These are phyloP conservation scores for Caloboletus firmus DNA, from an alignment of 1,284 basidiomycete species.

Conservation along the genomic window DNA sequence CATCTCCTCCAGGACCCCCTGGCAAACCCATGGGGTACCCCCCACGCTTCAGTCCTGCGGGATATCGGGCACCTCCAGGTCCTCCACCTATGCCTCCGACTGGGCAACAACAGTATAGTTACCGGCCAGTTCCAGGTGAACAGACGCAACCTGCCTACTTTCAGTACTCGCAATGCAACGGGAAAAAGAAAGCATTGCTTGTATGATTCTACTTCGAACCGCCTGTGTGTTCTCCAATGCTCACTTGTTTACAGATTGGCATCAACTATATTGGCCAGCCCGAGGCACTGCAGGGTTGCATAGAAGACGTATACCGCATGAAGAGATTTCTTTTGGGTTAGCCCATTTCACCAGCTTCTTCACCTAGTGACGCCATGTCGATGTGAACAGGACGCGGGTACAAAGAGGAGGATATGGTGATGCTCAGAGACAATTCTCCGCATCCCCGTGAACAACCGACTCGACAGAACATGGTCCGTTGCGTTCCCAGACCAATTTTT, in stretches of 20 bases:
- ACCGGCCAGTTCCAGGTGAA: conserved; percentile 54
- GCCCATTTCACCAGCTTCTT: conserved; percentile 21
- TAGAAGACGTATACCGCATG: conserved; percentile 86
- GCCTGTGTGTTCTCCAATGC: neutral
- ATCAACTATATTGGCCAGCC: conserved; percentile 78
- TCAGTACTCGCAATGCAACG: conserved; percentile 84
- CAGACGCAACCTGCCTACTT: conserved; percentile 61
- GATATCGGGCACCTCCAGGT: conserved; percentile 29
- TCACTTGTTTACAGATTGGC: conserved; percentile 53
- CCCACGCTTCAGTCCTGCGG: conserved; percentile 36
- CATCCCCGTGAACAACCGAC: conserved; percentile 72
- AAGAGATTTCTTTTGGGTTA: conserved; percentile 68
- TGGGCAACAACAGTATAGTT: conserved; percentile 67
- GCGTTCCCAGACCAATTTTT: neutral
- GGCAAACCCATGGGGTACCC: conserved; percentile 1
- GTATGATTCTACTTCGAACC: conserved; percentile 43
- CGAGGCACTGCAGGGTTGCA: conserved; percentile 74
- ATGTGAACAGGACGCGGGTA: conserved; percentile 52
- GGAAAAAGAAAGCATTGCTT: conserved; percentile 77
- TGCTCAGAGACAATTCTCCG: conserved; percentile 74
- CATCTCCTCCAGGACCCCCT: conserved; percentile 43
- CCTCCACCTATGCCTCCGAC: conserved; percentile 58
- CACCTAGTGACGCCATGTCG: neutral
- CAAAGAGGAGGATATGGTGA: conserved; percentile 80
- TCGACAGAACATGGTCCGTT: conserved; percentile 74